Percentiles rank a stretch among this genome's conserved stretches.
phyloP scores from a whole-genome alignment of 352 stramenopile species.

The Pythium pyrilobum region DNA sequence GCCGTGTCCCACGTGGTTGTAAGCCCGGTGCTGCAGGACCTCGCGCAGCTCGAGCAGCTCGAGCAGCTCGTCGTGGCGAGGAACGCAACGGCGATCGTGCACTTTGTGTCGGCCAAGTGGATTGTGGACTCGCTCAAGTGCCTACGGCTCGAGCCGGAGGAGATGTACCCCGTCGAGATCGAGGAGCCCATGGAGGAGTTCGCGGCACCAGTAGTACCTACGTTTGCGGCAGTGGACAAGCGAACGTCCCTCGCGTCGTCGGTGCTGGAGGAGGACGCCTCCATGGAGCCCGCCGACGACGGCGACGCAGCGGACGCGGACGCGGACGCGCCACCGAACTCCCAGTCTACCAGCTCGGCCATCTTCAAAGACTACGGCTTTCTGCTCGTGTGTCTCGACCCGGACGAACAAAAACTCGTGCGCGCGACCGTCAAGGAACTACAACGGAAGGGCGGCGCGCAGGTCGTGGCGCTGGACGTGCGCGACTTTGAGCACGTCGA shows the following conservation, averaged over 20 bases:
- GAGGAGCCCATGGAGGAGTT: conserved; percentile 18
- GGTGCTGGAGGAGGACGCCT: not conserved
- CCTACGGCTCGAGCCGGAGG: conserved; percentile 44
- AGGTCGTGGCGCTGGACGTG: conserved; percentile 39
- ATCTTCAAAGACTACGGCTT: conserved; percentile 52
- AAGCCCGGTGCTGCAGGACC: conserved; percentile 39
- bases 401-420: conserved; percentile 37
- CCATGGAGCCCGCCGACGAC: conserved; percentile 1
- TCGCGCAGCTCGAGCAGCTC: conserved; percentile 25
- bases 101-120: conserved; percentile 62
- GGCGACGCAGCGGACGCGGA: not conserved
- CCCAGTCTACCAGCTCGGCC: too few species aligned
- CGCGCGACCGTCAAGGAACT: conserved; percentile 34
- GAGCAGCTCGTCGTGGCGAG: conserved; percentile 25
- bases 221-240: not conserved
- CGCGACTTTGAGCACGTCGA: conserved; percentile 49
- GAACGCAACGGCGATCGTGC: conserved; percentile 25
- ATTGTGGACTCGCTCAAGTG: conserved; percentile 58
- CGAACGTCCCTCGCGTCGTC: conserved; percentile 1
- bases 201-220: not conserved
- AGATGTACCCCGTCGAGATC: conserved; percentile 60
- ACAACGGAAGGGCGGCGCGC: conserved; percentile 22
- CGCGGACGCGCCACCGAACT: not conserved
- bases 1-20: conserved; percentile 72
- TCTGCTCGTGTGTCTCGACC: conserved; percentile 48